Evolutionary conservation across 192 early-diverging fungal genomes (phyloP).

Genomic region (Powellomyces hirtus): DNA sequence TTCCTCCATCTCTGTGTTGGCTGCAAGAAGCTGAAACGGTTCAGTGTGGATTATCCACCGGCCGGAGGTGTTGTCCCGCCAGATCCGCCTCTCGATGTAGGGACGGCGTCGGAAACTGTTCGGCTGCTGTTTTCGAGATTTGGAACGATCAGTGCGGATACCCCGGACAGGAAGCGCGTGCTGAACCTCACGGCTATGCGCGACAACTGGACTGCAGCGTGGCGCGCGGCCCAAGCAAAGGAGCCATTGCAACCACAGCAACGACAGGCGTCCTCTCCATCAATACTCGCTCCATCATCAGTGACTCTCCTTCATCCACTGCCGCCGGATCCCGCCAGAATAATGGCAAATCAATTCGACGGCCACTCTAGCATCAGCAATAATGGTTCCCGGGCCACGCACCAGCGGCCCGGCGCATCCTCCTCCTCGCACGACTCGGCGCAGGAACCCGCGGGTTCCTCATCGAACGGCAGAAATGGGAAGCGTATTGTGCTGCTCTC

Average conservation of each 20-base stretch:
- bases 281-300: no score
- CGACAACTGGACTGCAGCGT: conserved; percentile 12
- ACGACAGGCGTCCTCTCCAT: no score
- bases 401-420: no score
- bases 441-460: no score
- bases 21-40: conserved; percentile 13
- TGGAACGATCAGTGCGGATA: conserved; percentile 10
- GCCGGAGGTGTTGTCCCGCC: conserved; percentile 15
- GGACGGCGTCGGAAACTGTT: conserved; percentile 21
- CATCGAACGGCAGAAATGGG: no score
- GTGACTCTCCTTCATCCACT: no score
- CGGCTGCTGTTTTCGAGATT: conserved; percentile 19
- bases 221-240: background rate
- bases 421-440: no score
- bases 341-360: no score
- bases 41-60: conserved; percentile 24
- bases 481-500: no score
- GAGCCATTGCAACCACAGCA: background rate
- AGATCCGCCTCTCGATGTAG: conserved; percentile 16
- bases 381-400: no score
- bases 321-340: no score
- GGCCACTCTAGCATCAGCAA: no score
- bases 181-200: conserved; percentile 10
- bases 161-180: conserved; percentile 16
- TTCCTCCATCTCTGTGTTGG: conserved; percentile 19